Percentiles rank a stretch among this genome's conserved stretches.
These are phyloP conservation scores for Penicillium sp. DNA, from an alignment of 2,329 filamentous ascomycete genomes.

Conservation along the genomic window DNA sequence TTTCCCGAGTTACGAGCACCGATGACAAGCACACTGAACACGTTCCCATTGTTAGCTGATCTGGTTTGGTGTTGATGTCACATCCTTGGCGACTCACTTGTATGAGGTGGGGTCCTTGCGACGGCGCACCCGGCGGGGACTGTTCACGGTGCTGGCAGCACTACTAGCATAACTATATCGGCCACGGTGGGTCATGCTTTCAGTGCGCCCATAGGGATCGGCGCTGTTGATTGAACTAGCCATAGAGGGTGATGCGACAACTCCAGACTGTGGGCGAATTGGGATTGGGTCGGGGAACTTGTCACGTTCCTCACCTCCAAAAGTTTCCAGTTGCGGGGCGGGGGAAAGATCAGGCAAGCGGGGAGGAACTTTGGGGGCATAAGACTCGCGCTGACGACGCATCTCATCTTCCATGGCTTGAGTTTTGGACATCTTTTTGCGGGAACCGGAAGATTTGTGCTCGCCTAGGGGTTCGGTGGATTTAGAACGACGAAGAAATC, in stretches of 20 bases:
- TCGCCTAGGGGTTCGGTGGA: constrained; percentile 63
- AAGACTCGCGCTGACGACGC: constrained; percentile 56
- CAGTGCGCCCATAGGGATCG: constrained; percentile 78
- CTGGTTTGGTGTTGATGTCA: not conserved
- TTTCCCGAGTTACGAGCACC: constrained; percentile 87
- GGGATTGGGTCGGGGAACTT: constrained; percentile 59
- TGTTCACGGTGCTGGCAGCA: constrained; percentile 87
- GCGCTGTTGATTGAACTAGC: constrained; percentile 35
- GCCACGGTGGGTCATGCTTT: constrained; percentile 96
- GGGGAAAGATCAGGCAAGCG: constrained; percentile 51
- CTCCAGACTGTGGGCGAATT: constrained; percentile 29
- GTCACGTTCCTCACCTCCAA: constrained; percentile 63
- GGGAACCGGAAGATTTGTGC: constrained; percentile 43
- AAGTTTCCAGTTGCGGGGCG: constrained; percentile 53
- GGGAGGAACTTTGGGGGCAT: constrained; percentile 59
- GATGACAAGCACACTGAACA: constrained; percentile 78
- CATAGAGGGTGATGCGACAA: constrained; percentile 25
- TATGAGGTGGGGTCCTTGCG: constrained; percentile 97
- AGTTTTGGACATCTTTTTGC: constrained; percentile 41
- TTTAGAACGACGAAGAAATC: constrained; percentile 66
- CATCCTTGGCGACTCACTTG: constrained; percentile 69
- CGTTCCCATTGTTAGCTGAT: constrained; percentile 4
- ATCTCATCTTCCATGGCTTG: constrained; percentile 52
- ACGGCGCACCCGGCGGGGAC: constrained; percentile 83
- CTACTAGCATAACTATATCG: constrained; percentile 96